Conservation (phyloP, 257 asterid species). For the Petrea volubilis region DNA sequence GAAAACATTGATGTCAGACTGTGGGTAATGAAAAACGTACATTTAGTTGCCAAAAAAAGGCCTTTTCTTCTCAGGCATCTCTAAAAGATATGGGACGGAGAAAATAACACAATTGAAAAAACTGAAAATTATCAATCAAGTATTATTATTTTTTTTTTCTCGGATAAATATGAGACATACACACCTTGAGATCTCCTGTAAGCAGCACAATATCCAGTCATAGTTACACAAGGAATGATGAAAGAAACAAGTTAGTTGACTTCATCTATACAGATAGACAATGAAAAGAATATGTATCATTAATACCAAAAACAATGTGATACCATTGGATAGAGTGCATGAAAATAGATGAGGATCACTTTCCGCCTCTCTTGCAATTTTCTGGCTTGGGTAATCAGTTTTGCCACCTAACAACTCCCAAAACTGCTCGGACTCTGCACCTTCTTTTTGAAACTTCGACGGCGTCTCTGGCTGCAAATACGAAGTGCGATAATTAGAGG, state of each 20-base stretch:
- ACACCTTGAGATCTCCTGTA: slow-evolving; percentile 87
- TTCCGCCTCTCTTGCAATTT: slow-evolving; percentile 48
- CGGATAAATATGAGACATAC: slow-evolving; percentile 22
- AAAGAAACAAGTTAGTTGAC: slow-evolving; percentile 46
- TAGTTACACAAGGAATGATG: slow-evolving; percentile 21
- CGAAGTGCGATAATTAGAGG: slow-evolving; percentile 17
- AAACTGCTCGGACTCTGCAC: slow-evolving; percentile 72
- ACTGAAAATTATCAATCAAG: slow-evolving; percentile 1
- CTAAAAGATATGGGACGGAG: not conserved
- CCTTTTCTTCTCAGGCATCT: not conserved
- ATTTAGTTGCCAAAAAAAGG: not conserved
- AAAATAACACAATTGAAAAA: not conserved
- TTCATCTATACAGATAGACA: not conserved
- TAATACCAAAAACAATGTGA: slow-evolving; percentile 6
- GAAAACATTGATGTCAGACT: not conserved
- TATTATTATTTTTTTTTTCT: slow-evolving; percentile 7
- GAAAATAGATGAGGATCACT: slow-evolving; percentile 78
- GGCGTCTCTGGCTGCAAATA: slow-evolving; percentile 67
- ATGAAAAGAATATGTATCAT: not conserved
- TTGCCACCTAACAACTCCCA: slow-evolving; percentile 76
- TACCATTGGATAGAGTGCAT: slow-evolving; percentile 52
- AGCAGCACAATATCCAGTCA: slow-evolving; percentile 36
- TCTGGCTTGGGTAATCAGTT: slow-evolving; percentile 59
- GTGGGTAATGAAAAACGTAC: not conserved
- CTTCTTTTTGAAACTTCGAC: slow-evolving; percentile 75